Percentiles rank a stretch among this genome's conserved stretches.
These are phyloP conservation scores for Pestalotiopsis fici DNA, from an alignment of 2,329 filamentous ascomycete genomes.

Conservation along the genomic window DNA sequence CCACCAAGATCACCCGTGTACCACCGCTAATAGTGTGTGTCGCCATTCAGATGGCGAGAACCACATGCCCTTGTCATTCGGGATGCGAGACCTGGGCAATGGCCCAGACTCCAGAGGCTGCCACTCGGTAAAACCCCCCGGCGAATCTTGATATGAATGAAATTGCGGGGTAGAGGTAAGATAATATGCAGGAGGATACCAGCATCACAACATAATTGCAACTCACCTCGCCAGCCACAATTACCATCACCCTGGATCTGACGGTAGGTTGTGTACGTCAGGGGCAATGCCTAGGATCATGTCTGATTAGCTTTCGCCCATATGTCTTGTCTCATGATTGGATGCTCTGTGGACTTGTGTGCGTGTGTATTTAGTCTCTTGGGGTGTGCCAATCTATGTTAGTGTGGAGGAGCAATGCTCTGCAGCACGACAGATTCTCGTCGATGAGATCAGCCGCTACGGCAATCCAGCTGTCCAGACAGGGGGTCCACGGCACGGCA, in stretches of 20 bases:
- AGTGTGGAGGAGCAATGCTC: background rate
- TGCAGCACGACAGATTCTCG: background rate
- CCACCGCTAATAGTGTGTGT: no score
- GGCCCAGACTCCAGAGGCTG: background rate
- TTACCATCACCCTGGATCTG: conserved; percentile 90
- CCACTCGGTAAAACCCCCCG: background rate
- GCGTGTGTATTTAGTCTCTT: background rate
- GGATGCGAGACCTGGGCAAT: background rate
- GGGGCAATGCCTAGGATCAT: conserved; percentile 67
- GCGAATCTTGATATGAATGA: conserved; percentile 7
- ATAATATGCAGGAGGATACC: conserved; percentile 16
- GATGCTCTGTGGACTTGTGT: background rate
- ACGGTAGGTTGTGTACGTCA: conserved; percentile 85
- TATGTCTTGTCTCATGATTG: background rate
- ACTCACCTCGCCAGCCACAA: conserved; percentile 95
- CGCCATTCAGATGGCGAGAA: no score
- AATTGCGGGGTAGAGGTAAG: conserved; percentile 22
- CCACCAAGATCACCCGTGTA: no score
- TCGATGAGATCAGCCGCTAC: background rate
- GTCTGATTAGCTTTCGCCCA: background rate
- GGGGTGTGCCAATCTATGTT: conserved; percentile 17
- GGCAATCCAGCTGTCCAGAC: conserved; percentile 5
- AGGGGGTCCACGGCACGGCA: background rate
- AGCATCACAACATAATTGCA: conserved; percentile 15
- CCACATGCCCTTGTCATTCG: background rate